These are phyloP conservation scores for Penicillium arizonense DNA, from an alignment of 495 filamentous ascomycete genomes.

Conservation along the genomic window DNA sequence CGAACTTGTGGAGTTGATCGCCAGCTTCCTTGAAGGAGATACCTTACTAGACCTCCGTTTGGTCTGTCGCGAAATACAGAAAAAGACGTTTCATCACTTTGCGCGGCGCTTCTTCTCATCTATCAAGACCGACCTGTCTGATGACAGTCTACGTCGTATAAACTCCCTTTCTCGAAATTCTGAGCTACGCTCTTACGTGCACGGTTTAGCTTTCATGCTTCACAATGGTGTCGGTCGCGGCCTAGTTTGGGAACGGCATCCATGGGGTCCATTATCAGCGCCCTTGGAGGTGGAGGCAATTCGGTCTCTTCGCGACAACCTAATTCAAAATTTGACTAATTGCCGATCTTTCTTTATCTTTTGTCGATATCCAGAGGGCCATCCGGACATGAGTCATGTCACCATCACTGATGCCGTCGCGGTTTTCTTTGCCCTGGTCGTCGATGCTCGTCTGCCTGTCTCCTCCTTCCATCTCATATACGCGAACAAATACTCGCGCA, in stretches of 20 bases:
- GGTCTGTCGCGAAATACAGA: constrained; percentile 22
- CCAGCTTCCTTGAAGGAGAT: constrained; percentile 5
- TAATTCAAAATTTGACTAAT: constrained; percentile 15
- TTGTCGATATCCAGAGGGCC: constrained; percentile 30
- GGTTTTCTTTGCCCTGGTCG: constrained; percentile 25
- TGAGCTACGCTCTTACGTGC: constrained; percentile 17
- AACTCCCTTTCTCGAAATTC: constrained; percentile 16
- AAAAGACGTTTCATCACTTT: constrained; percentile 27
- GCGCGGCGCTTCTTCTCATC: constrained; percentile 23
- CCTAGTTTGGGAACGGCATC: constrained; percentile 22
- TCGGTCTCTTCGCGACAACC: constrained; percentile 18
- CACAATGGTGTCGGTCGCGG: constrained; percentile 24
- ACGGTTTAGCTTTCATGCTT: constrained; percentile 23
- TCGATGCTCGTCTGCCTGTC: constrained; percentile 21
- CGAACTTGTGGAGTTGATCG: constrained; percentile 26
- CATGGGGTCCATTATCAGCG: constrained; percentile 24
- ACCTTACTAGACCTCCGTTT: constrained; percentile 20
- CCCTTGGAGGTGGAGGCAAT: constrained; percentile 22
- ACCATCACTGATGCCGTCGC: constrained; percentile 27
- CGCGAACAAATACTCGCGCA: constrained; percentile 22
- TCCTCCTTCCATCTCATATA: constrained; percentile 27
- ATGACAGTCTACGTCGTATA: constrained; percentile 21
- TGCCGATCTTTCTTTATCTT: constrained; percentile 31
- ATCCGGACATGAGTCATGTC: constrained; percentile 24
- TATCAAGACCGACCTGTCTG: constrained; percentile 25